Percentiles rank a stretch among this genome's conserved stretches.
These are phyloP conservation scores for Withania somnifera DNA, from an alignment of 305 asterid genomes.

Conservation along the genomic window DNA sequence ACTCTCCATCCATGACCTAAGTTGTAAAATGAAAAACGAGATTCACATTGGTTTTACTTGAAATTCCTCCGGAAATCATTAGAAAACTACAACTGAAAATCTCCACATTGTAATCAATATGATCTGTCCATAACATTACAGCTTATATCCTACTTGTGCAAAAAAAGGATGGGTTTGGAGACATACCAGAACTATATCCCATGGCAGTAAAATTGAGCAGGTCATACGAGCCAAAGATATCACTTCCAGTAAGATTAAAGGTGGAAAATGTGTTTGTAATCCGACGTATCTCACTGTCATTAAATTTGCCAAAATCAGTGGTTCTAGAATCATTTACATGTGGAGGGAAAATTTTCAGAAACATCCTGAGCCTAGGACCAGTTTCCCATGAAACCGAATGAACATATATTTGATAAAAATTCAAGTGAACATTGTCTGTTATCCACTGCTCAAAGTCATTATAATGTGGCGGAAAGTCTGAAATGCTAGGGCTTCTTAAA, in stretches of 20 bases:
- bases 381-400: slow-evolving; percentile 50
- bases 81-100: neutral
- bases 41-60: neutral
- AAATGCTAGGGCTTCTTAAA: slow-evolving; percentile 83
- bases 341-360: slow-evolving; percentile 60
- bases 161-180: slow-evolving; percentile 7
- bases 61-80: neutral
- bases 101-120: neutral
- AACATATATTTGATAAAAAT: slow-evolving; percentile 47
- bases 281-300: slow-evolving; percentile 50
- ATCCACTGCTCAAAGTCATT: slow-evolving; percentile 42
- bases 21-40: neutral
- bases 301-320: slow-evolving; percentile 25
- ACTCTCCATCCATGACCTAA: neutral
- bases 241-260: slow-evolving; percentile 58
- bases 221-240: slow-evolving; percentile 87
- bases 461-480: slow-evolving; percentile 52
- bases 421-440: slow-evolving; percentile 38
- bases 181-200: slow-evolving; percentile 49
- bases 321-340: slow-evolving; percentile 3
- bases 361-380: slow-evolving; percentile 77
- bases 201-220: slow-evolving; percentile 74
- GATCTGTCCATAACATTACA: neutral
- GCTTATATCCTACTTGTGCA: neutral
- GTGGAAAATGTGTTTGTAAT: slow-evolving; percentile 50